Evolutionary conservation across 202 grass and related monocot species (phyloP).

Genomic region (Zoysia matrella): DNA sequence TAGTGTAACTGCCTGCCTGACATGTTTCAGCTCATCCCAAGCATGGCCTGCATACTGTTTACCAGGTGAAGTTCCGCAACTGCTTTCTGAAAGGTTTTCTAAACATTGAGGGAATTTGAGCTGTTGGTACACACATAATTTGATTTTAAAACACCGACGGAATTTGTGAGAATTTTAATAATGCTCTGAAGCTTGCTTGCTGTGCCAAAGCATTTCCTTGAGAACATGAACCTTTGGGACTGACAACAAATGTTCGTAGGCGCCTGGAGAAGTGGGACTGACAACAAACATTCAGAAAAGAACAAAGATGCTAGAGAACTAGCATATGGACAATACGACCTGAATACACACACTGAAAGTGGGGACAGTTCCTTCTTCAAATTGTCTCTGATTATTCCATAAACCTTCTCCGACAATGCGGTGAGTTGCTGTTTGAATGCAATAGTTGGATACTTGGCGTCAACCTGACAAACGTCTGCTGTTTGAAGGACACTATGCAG

Average conservation of each 20-base stretch:
- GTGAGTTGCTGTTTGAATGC: slow-evolving; percentile 65
- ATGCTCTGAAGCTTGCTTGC: slow-evolving; percentile 52
- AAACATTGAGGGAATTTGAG: neutral
- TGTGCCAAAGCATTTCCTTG: slow-evolving; percentile 63
- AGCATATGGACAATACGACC: slow-evolving; percentile 21
- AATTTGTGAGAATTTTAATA: slow-evolving; percentile 68
- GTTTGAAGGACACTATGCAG: no score
- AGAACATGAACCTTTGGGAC: slow-evolving; percentile 53
- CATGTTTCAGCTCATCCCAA: slow-evolving; percentile 80
- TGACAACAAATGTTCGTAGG: slow-evolving; percentile 62
- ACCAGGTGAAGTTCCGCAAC: slow-evolving; percentile 20
- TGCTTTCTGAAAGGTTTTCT: slow-evolving; percentile 12
- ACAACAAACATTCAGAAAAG: neutral
- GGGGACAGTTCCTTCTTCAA: slow-evolving; percentile 63
- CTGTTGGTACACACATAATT: slow-evolving; percentile 51
- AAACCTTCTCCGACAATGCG: slow-evolving; percentile 66
- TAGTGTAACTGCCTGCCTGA: slow-evolving; percentile 68
- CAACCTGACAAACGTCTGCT: slow-evolving; percentile 56
- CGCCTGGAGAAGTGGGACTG: slow-evolving; percentile 47
- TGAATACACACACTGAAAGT: slow-evolving; percentile 58
- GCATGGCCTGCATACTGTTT: slow-evolving; percentile 74
- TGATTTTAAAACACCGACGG: slow-evolving; percentile 56
- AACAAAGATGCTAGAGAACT: neutral
- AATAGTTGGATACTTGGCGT: slow-evolving; percentile 64
- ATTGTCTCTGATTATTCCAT: slow-evolving; percentile 59